These are phyloP conservation scores for Candida boleticola DNA, from an alignment of 805 yeast species.

Conservation along the genomic window DNA sequence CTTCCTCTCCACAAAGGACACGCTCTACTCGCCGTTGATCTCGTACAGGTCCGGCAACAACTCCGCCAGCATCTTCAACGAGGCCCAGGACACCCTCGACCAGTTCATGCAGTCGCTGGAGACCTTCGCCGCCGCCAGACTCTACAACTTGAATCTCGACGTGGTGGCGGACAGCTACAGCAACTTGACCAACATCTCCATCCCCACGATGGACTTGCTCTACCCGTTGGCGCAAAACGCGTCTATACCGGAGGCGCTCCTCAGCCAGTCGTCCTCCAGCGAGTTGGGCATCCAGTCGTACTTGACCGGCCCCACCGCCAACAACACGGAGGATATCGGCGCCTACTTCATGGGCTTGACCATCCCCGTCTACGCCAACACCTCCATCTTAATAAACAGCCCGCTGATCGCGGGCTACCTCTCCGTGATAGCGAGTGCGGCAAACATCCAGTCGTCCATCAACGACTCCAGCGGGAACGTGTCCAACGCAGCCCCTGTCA, in stretches of 20 bases:
- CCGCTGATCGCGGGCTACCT: constrained; percentile 70
- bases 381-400: constrained; percentile 61
- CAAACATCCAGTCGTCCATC: constrained; percentile 28
- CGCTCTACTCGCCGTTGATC: constrained; percentile 58
- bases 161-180: constrained; percentile 42
- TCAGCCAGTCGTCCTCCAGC: constrained; percentile 17
- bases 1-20: constrained; percentile 60
- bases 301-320: constrained; percentile 64
- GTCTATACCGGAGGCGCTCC: constrained; percentile 42
- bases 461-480: constrained; percentile 12
- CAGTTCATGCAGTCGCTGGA: constrained; percentile 65
- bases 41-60: constrained; percentile 72
- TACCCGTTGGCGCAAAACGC: constrained; percentile 52
- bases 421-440: constrained; percentile 48
- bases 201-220: constrained; percentile 32
- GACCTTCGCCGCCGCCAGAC: constrained; percentile 57
- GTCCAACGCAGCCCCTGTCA: neutral
- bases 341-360: constrained; percentile 70
- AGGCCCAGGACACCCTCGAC: constrained; percentile 46
- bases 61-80: constrained; percentile 42
- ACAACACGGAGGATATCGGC: constrained; percentile 22
- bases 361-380: constrained; percentile 68
- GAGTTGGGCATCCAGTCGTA: constrained; percentile 18
- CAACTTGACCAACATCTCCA: constrained; percentile 23
- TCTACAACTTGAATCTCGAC: constrained; percentile 61